A percentile compares a stretch with the other conserved stretches of the same genome.
Conservation (phyloP, 1,284 basidiomycete genomes). For the Meripilus lineatus region DNA sequence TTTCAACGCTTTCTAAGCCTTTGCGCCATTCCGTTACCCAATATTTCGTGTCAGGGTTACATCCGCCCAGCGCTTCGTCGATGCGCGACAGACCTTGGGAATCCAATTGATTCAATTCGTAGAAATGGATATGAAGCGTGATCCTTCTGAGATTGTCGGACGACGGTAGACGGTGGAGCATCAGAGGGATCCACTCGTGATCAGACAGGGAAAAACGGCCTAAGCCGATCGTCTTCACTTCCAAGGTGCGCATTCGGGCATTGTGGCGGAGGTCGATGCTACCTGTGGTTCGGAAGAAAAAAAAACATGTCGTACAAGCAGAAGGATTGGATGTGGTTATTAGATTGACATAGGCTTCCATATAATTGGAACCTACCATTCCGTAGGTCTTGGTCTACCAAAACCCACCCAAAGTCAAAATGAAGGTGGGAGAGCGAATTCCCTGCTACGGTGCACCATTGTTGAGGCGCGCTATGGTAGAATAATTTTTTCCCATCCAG, state of each 20-base stretch:
- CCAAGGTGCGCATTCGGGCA: neutral
- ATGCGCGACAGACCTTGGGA: neutral
- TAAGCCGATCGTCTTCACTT: neutral
- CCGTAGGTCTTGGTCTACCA: neutral
- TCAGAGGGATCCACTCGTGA: neutral
- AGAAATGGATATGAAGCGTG: neutral
- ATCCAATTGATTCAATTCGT: neutral
- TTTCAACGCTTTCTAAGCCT: neutral
- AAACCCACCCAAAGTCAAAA: constrained; percentile 1
- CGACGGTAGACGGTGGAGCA: neutral
- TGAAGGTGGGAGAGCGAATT: neutral
- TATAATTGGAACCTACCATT: neutral
- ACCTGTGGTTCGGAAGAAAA: too few relatives aligned
- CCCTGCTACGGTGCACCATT: neutral
- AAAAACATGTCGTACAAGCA: too few relatives aligned
- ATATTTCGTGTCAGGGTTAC: neutral
- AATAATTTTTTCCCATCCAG: too few relatives aligned
- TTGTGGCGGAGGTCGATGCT: neutral
- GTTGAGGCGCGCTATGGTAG: too few relatives aligned
- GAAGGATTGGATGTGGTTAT: too few relatives aligned
- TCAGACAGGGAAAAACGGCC: neutral
- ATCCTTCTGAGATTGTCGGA: too few relatives aligned
- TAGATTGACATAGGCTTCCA: too few relatives aligned
- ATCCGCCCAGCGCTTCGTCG: neutral
- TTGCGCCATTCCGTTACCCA: neutral